These are phyloP conservation scores for Eremothecium coryli DNA, from an alignment of 1,139 yeast genomes.

Conservation along the genomic window DNA sequence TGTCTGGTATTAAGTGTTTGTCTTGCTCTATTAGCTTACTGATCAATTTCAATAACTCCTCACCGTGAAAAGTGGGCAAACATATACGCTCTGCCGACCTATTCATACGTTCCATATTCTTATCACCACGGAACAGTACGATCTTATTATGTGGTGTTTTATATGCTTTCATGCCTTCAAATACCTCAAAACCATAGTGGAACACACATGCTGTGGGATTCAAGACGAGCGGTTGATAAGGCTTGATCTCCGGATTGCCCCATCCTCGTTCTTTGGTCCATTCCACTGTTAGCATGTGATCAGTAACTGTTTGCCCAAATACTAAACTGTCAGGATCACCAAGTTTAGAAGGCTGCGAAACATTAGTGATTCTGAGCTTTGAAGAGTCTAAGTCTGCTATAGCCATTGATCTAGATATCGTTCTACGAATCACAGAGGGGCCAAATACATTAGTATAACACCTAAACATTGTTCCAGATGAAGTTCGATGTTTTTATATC, in stretches of 20 bases:
- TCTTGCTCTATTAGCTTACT: conserved; percentile 69
- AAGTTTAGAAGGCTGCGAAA: conserved; percentile 51
- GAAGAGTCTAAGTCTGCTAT: conserved; percentile 55
- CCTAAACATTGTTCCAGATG: too few relatives aligned
- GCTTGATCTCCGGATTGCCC: conserved; percentile 76
- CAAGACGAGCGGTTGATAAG: conserved; percentile 63
- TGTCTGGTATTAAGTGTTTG: conserved; percentile 67
- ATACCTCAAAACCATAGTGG: conserved; percentile 91
- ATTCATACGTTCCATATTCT: conserved; percentile 87
- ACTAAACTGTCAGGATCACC: conserved; percentile 67
- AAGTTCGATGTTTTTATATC: too few relatives aligned
- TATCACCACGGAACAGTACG: conserved; percentile 82
- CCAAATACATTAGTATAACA: too few relatives aligned
- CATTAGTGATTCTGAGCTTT: conserved; percentile 50
- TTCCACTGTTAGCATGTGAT: conserved; percentile 83
- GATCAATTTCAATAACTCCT: conserved; percentile 63
- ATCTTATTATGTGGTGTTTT: conserved; percentile 57
- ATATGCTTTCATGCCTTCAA: conserved; percentile 96
- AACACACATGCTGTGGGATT: conserved; percentile 87
- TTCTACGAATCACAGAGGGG: too few relatives aligned
- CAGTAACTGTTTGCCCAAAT: conserved; percentile 80
- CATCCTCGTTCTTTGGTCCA: conserved; percentile 78
- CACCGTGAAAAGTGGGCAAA: conserved; percentile 74
- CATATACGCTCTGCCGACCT: conserved; percentile 79
- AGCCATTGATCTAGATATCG: too few relatives aligned